Conservation (phyloP, 371 early-diverging fungal species). For the Apophysomyces ossiformis region DNA sequence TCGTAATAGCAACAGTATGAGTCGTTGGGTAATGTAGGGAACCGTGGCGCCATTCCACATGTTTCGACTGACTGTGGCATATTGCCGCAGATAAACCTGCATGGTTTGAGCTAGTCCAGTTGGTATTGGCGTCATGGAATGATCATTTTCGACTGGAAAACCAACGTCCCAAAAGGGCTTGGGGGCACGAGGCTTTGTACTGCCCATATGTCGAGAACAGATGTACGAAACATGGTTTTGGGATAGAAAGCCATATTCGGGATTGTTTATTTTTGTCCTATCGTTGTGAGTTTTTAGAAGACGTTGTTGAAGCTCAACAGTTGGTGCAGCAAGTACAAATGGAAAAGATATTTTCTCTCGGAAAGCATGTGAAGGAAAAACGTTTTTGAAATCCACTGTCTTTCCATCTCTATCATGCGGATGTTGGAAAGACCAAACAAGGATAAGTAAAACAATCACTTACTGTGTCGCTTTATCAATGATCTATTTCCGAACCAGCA, state of each 20-base stretch:
- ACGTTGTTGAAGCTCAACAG: constrained; percentile 1
- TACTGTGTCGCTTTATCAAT: not conserved
- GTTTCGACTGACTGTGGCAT: not conserved
- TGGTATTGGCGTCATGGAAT: not conserved
- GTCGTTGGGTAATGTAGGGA: not conserved
- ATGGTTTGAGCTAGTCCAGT: not conserved
- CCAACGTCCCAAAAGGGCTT: not conserved
- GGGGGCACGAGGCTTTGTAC: not conserved
- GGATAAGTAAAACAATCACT: not conserved
- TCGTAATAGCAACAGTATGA: constrained; percentile 1
- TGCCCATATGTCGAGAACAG: not conserved
- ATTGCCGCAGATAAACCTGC: not conserved
- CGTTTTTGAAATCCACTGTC: not conserved
- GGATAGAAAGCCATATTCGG: not conserved
- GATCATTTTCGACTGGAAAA: not conserved
- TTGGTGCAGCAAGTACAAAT: not conserved
- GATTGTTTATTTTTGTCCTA: not conserved
- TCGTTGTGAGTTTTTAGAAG: not conserved
- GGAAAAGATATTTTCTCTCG: not conserved
- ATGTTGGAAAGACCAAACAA: not conserved
- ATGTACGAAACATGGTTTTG: constrained; percentile 1
- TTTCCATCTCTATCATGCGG: not conserved
- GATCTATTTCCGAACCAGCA: not conserved
- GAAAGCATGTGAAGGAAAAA: not conserved
- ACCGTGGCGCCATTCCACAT: constrained; percentile 6